Evolutionary conservation across 2,329 filamentous ascomycete species (phyloP), one percentile per base, ranked within the genome.

Genomic region (Fusarium sp.): DNA sequence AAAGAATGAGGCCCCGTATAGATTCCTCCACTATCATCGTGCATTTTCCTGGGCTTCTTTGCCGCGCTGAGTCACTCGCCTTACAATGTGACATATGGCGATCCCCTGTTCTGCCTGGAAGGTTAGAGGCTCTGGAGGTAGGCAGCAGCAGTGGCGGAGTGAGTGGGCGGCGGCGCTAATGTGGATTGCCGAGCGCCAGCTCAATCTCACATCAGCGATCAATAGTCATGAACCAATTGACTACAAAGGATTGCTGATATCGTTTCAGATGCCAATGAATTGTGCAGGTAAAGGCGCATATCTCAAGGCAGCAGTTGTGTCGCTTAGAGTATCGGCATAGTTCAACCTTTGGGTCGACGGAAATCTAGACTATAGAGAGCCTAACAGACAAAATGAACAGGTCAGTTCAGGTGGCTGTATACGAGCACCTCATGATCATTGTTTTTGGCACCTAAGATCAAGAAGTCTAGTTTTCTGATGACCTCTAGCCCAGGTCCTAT

Each of bases 81-180:
- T 44, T 40, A 13, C 13, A 16, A 10, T 28, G 33, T 15, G 34
- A 28, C 30, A 26, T 11, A 10, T 12, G 23, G 30, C 12, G 23
- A 33, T 57, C 30, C 23, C 47, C 16, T 18, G 41, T 26, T 26
- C 41, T 42, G n/a, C 40, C 20, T 40, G 26, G 10, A 30, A 30
- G 28, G 41, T 33, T 23, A 23, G 23, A 23, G 44, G 13, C 15
- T 26, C 34, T 40, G 5, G 6, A 41, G 13, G 31, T 5, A 51
- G 65, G 67, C 67, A 70, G 37, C 67, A 70, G 37, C 67, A 70
- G 42, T 51, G 46, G 62, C 65, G 53, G 16, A 69, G 65, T 13
- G 26, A 40, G 47, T 23, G 31, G 20, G 49, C 28, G 26, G 20
- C 23, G 16, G 40, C 53, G 31, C 50, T 49, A n/a, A 33, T 7